Evolutionary conservation across 2,329 filamentous ascomycete species (phyloP).

Genomic region (Alternaria postmessia): DNA sequence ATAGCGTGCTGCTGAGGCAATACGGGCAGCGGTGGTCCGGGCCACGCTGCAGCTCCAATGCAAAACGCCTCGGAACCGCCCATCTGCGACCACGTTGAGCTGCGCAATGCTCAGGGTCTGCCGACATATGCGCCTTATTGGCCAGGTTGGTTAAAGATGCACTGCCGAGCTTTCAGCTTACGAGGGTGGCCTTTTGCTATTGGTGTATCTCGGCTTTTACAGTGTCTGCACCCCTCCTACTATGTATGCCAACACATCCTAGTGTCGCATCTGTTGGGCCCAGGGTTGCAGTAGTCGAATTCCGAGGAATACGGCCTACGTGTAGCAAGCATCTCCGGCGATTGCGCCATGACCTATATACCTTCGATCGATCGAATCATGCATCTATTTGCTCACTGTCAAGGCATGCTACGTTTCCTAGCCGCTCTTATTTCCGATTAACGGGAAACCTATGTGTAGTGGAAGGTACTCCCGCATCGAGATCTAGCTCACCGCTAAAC

Average conservation of each 20-base stretch:
- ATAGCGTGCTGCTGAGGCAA: constrained; percentile 18
- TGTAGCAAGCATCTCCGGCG: constrained; percentile 25
- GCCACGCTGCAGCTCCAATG: constrained; percentile 17
- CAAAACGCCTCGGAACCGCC: constrained; percentile 20
- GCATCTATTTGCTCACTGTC: constrained; percentile 11
- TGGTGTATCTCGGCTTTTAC: constrained; percentile 23
- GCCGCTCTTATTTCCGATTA: background rate
- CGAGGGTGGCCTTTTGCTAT: constrained; percentile 20
- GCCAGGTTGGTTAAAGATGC: constrained; percentile 10
- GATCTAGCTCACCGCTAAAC: constrained; percentile 16
- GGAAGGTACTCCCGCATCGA: constrained; percentile 7
- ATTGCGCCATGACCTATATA: constrained; percentile 11
- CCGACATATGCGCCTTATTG: constrained; percentile 20
- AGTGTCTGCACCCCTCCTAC: constrained; percentile 12
- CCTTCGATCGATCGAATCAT: constrained; percentile 12
- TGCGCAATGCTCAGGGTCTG: constrained; percentile 23
- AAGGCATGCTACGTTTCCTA: background rate
- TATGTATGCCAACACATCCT: constrained; percentile 18
- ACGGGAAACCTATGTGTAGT: background rate
- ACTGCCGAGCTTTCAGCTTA: constrained; percentile 24
- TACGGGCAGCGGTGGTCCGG: constrained; percentile 11
- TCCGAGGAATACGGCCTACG: constrained; percentile 15
- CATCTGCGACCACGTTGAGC: constrained; percentile 32
- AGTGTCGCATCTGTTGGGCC: constrained; percentile 20
- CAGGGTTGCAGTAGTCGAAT: constrained; percentile 14